Evolutionary conservation across 345 rosid genomes (phyloP).

Genomic region (Schrenkiella parvula): DNA sequence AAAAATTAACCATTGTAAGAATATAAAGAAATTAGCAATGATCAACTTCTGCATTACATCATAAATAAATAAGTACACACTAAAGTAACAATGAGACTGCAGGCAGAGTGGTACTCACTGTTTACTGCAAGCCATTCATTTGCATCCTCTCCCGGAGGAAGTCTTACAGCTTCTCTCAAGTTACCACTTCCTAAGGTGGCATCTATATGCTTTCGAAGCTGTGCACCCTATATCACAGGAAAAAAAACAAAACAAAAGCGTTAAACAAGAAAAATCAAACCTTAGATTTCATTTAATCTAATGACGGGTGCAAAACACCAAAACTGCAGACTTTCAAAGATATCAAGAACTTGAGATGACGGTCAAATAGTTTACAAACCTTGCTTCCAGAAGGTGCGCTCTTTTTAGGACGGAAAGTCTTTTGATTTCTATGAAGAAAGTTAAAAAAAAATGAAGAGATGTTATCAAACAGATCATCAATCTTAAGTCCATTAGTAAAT

Average conservation of each 20-base stretch:
- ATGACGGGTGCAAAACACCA: background rate
- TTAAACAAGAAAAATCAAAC: background rate
- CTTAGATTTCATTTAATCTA: background rate
- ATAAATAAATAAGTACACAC: background rate
- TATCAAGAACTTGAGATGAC: background rate
- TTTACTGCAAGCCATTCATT: constrained; percentile 99
- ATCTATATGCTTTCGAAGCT: constrained; percentile 95
- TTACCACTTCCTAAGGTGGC: constrained; percentile 98
- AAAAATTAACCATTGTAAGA: background rate
- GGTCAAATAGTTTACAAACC: constrained; percentile 43
- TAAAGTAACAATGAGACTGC: background rate
- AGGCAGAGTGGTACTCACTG: constrained; percentile 48
- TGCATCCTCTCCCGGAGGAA: constrained; percentile 98
- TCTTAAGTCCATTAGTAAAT: background rate
- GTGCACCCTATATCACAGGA: constrained; percentile 72
- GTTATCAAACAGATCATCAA: constrained; percentile 6
- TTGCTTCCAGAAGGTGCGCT: constrained; percentile 98
- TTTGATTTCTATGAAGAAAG: constrained; percentile 67
- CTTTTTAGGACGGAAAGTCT: constrained; percentile 97
- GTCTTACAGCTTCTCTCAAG: constrained; percentile 96
- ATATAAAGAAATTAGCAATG: background rate
- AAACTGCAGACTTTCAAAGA: background rate
- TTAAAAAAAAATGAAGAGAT: background rate
- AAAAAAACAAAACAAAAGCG: background rate
- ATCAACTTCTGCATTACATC: background rate